Evolutionary conservation across 441 rosid species (phyloP).

Genomic region (Sinapis alba): DNA sequence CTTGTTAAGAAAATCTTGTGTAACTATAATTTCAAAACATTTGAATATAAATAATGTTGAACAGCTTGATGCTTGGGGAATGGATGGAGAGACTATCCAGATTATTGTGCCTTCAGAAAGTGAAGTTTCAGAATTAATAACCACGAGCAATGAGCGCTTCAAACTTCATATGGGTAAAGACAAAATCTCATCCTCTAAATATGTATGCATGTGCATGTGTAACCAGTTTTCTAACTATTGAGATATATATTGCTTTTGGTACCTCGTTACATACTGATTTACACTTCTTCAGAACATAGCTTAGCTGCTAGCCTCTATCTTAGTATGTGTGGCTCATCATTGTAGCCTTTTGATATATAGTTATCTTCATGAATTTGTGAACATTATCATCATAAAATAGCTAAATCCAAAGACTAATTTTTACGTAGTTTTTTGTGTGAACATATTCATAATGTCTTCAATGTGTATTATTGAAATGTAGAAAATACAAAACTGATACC

Average conservation of each 20-base stretch:
- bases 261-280: background rate
- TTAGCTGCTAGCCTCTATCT: background rate
- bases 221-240: background rate
- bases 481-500: slow-evolving; percentile 67
- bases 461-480: slow-evolving; percentile 43
- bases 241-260: background rate
- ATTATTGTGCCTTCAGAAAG: slow-evolving; percentile 64
- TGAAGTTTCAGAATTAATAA: slow-evolving; percentile 51
- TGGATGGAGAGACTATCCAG: slow-evolving; percentile 78
- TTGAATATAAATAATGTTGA: slow-evolving; percentile 23
- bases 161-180: slow-evolving; percentile 63
- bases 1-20: background rate
- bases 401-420: background rate
- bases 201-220: background rate
- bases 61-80: slow-evolving; percentile 89
- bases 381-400: background rate
- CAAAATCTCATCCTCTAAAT: background rate
- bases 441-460: background rate
- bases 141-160: slow-evolving; percentile 53
- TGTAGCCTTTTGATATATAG: background rate
- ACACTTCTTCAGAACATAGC: background rate
- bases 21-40: background rate
- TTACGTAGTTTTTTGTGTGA: background rate
- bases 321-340: background rate
- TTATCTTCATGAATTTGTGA: background rate